Base-by-base conservation (phyloP, 768 basidiomycete species). In the Phaffia tasmanica region DNA sequence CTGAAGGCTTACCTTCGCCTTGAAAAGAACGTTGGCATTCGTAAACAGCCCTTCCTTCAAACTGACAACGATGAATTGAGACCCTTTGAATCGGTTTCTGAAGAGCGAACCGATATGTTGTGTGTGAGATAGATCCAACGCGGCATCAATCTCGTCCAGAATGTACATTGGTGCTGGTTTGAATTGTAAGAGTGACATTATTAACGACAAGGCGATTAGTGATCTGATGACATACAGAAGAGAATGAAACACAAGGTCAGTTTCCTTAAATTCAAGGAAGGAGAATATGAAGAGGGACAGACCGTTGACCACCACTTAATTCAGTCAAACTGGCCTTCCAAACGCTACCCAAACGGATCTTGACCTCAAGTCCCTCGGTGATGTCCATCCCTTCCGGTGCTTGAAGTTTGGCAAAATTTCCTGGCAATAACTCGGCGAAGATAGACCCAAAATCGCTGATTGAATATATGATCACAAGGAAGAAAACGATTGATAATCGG, bases 101-200 rank as follows among this genome's bases (percentile, higher is more conserved):
- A 99, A 98, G n/a, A 98, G 83, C 71, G 91, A 89, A 35, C 94
- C 95, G 68, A 99, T 97, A 76, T 99, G 90, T 73, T 98, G 92
- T 1, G 79, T 72, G 72, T 94, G 91, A 32, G 90, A 93, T 16
- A 98, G 79, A 77, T 99, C 95, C 30, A 98, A 82, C 9, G 94
- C 94, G 0, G 95, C 93, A 76, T 98, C 95, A 70, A 99, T 94
- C 77, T 99, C 95, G 78, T 99, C 95, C 11, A 99, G 83, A 74
- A 99, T 99, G 77, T 98, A 98, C 90, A 98, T 92, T 2, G 92
- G 94, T 19, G 94, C 93, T 9, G 94, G 93, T 74, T 97, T 97
- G 82, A 97, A 97, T 75, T 97, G 92, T n/a, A 98, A 84, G 21
- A 99, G 83, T 0, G 95, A 88, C 92, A 99, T 94, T 79, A 98